These are phyloP conservation scores for Coemansia brasiliensis DNA, from an alignment of 192 early-diverging fungal species.

Conservation along the genomic window DNA sequence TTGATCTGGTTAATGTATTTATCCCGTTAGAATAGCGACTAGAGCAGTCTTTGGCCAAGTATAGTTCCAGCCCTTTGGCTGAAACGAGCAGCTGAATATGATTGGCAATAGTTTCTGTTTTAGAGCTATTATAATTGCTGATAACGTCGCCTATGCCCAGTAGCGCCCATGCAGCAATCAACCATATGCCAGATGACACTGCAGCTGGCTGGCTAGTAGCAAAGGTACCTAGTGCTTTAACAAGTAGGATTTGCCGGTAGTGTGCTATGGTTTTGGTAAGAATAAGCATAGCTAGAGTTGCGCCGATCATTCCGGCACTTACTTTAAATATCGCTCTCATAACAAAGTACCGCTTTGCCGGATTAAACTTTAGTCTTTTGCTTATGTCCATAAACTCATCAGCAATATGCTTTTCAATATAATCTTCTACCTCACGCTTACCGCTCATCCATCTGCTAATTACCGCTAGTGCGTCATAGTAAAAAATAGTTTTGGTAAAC, in stretches of 20 bases:
- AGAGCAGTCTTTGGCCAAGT: conserved; percentile 12
- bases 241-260: conserved; percentile 10
- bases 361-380: conserved; percentile 6
- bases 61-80: conserved; percentile 3
- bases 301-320: background rate
- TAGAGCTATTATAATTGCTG: background rate
- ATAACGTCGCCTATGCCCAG: background rate
- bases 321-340: background rate
- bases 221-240: conserved; percentile 8
- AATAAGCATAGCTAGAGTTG: background rate
- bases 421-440: background rate
- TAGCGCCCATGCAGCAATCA: conserved; percentile 10
- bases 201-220: background rate
- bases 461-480: background rate
- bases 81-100: conserved; percentile 3
- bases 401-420: background rate
- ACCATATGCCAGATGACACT: background rate
- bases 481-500: too few species aligned
- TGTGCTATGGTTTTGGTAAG: background rate
- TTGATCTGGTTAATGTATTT: background rate
- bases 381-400: background rate
- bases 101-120: background rate
- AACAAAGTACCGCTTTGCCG: conserved; percentile 3
- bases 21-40: conserved; percentile 3
- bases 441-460: conserved; percentile 9